Evolutionary conservation across 2,329 filamentous ascomycete species (phyloP).

Genomic region (Cercospora brassicicola): DNA sequence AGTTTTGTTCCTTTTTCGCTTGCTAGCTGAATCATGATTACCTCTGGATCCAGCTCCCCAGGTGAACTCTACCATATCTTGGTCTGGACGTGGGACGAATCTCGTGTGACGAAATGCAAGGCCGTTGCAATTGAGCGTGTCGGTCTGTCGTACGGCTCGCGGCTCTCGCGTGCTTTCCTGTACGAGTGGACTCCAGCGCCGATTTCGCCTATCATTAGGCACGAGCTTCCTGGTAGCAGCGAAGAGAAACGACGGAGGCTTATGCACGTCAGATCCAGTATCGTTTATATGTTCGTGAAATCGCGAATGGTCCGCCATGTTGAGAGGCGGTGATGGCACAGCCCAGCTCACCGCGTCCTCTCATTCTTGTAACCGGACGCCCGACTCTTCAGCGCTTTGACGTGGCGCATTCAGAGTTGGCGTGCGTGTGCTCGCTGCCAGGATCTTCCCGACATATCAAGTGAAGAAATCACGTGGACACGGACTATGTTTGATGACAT

Average conservation of each 20-base stretch:
- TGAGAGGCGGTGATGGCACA: not conserved
- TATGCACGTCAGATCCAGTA: not conserved
- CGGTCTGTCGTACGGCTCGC: not conserved
- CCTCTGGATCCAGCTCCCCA: not conserved
- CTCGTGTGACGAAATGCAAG: constrained; percentile 3
- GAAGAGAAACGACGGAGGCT: not conserved
- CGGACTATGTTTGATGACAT: not conserved
- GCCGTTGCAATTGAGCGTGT: constrained; percentile 11
- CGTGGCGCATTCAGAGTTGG: not conserved
- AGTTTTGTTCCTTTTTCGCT: not conserved
- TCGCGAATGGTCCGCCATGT: not conserved
- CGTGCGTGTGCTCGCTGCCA: constrained; percentile 1
- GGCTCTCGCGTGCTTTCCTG: not conserved
- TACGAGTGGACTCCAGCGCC: not conserved
- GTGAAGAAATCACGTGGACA: not conserved
- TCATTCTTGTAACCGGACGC: not conserved
- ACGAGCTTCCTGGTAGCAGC: not conserved
- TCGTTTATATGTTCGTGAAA: constrained; percentile 12
- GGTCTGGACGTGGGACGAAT: not conserved
- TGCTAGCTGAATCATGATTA: not conserved
- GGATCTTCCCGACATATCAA: constrained; percentile 4
- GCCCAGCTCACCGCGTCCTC: not conserved
- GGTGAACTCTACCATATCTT: constrained; percentile 5
- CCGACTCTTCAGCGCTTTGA: not conserved
- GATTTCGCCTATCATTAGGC: not conserved